Evolutionary conservation across 129 eudicot genomes (phyloP), one percentile per base, ranked within the genome.

Genomic region (Arctium lappa): DNA sequence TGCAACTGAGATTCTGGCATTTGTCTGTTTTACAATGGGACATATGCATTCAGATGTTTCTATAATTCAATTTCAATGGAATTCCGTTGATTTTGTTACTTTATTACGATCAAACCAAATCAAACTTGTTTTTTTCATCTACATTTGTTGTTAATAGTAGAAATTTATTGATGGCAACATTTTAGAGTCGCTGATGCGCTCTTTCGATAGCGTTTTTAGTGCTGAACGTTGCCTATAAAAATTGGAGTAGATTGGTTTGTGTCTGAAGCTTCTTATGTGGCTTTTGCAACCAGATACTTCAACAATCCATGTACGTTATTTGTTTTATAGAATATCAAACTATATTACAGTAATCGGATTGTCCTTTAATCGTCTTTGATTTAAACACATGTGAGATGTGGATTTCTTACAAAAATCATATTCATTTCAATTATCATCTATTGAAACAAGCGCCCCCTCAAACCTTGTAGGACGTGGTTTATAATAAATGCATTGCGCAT

Each of bases 11-110:
- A 91, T 91, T 89, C 91, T 91, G 91, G 89, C 88, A 72, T 83
- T 42, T 68, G 72, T 80, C 74, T 83, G 13, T 79, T 81, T 76
- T 38, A 12, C 10, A 1, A 34, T 46, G 31, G 10, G 80, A 73
- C 75, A 56, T 78, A 72, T 79, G 92, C 95, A 91, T 91, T 91
- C 92, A 89, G 87, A 86, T 78, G 88, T 90, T 88, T 76, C 84
- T 40, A 90, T 76, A 90, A 72, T 79, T 73, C 1, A 38, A 13
- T 10, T 27, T 56, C 7, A 15, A 27, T 60, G 27, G 2, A 15
- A 13, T 12, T 46, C 15, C 53, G 10, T 10, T 46, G 3, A 46
- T 46, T 46, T 46, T 46, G 53, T 12, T 46, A 10, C 53, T 46
- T 2, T 0, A 8, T 53, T 53, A 53, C 22, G 5, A 12, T 53